Conservation (phyloP, 306 rosid genomes). For the Malus orientalis region DNA sequence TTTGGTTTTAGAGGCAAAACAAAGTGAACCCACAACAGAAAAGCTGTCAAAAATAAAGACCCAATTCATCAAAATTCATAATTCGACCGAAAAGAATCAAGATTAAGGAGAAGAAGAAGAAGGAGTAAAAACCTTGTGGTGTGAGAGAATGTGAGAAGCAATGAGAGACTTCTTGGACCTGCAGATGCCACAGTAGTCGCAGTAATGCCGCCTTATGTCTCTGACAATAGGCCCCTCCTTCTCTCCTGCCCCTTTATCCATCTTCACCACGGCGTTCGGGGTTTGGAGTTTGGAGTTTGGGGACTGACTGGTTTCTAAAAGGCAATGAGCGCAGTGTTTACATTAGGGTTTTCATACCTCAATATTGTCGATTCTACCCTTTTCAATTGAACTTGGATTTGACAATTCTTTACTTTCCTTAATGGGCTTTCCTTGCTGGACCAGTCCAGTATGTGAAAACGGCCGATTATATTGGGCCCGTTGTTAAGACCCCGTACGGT, state of each 20-base stretch:
- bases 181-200: conserved; percentile 54
- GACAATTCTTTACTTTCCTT: neutral
- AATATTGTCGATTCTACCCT: neutral
- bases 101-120: neutral
- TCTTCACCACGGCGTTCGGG: neutral
- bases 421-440: neutral
- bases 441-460: no score
- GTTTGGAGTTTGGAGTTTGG: neutral
- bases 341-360: neutral
- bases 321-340: neutral
- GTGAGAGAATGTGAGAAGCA: conserved; percentile 42
- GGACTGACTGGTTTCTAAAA: neutral
- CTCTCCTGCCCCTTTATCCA: conserved; percentile 27
- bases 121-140: conserved; percentile 48
- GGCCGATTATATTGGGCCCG: no score
- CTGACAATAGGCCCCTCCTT: conserved; percentile 28
- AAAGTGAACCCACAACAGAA: neutral
- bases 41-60: neutral
- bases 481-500: no score
- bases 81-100: no score
- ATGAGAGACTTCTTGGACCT: conserved; percentile 59
- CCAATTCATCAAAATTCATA: neutral
- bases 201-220: conserved; percentile 49
- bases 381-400: neutral
- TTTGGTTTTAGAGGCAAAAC: neutral